A percentile compares a stretch with the other conserved stretches of the same genome.
These are phyloP conservation scores for Penicillium odoratum DNA, from an alignment of 495 filamentous ascomycete species.

Conservation along the genomic window DNA sequence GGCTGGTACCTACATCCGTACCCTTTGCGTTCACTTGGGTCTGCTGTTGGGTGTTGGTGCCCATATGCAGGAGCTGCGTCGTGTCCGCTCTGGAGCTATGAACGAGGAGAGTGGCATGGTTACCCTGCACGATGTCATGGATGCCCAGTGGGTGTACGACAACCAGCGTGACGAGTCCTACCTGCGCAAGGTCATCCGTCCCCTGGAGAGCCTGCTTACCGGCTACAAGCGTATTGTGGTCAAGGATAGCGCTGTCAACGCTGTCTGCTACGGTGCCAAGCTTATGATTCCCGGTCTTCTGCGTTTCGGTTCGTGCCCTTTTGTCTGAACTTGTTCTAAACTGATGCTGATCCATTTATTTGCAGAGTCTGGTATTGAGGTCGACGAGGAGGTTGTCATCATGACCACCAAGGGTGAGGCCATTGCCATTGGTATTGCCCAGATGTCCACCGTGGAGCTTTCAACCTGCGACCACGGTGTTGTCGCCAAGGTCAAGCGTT, in stretches of 20 bases:
- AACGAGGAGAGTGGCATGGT: conserved; percentile 83
- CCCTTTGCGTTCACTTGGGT: conserved; percentile 93
- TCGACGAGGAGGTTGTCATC: conserved; percentile 88
- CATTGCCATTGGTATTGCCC: conserved; percentile 90
- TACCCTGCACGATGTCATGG: conserved; percentile 92
- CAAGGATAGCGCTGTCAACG: conserved; percentile 94
- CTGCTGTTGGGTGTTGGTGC: conserved; percentile 90
- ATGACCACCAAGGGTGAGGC: conserved; percentile 99
- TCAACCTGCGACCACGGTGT: conserved; percentile 92
- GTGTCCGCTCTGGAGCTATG: conserved; percentile 94
- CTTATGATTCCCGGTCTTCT: conserved; percentile 95
- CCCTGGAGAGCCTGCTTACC: conserved; percentile 86
- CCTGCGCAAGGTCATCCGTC: conserved; percentile 83
- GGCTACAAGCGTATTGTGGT: conserved; percentile 95
- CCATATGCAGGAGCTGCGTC: conserved; percentile 97
- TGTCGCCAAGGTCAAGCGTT: conserved; percentile 95
- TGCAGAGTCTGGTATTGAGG: conserved; percentile 78
- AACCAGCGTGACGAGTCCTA: conserved; percentile 87
- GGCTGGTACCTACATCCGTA: conserved; percentile 97
- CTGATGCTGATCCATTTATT: conserved; percentile 22
- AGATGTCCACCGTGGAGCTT: conserved; percentile 93
- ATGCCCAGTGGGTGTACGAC: conserved; percentile 91
- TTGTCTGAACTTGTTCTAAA: neutral
- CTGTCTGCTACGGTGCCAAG: conserved; percentile 97
- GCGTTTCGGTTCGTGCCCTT: conserved; percentile 67